Conservation (phyloP, 371 early-diverging fungal species). For the Mortierella sp. region DNA sequence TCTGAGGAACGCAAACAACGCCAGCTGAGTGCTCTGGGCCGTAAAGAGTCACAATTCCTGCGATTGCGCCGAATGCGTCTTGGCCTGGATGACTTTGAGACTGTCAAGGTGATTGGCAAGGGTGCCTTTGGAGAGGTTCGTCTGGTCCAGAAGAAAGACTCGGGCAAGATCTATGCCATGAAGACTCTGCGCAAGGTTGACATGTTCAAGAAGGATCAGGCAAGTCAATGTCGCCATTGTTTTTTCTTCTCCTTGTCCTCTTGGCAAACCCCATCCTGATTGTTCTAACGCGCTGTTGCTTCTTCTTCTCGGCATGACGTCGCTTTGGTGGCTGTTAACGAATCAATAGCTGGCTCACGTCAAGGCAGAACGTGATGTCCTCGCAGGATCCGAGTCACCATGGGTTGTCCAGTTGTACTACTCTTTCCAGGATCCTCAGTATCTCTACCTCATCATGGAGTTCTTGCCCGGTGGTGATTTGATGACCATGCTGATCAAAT, state of each 20-base stretch:
- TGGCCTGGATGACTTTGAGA: constrained; percentile 93
- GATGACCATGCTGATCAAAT: constrained; percentile 98
- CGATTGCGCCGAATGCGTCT: constrained; percentile 92
- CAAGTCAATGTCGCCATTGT: constrained; percentile 25
- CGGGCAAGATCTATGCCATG: constrained; percentile 98
- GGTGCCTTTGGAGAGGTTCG: constrained; percentile 99
- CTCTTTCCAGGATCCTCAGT: constrained; percentile 95
- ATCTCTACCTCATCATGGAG: constrained; percentile 98
- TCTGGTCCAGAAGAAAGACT: constrained; percentile 94
- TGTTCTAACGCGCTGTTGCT: neutral
- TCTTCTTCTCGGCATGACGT: neutral
- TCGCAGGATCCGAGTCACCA: constrained; percentile 95
- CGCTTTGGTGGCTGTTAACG: neutral
- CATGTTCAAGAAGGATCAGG: constrained; percentile 98
- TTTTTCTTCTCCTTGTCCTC: neutral
- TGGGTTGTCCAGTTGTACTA: constrained; percentile 99
- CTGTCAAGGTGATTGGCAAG: constrained; percentile 99
- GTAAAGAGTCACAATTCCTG: constrained; percentile 94
- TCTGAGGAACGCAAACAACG: constrained; percentile 90
- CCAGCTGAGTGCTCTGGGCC: constrained; percentile 81
- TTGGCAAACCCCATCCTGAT: neutral
- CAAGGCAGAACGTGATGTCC: constrained; percentile 96
- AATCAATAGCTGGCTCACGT: constrained; percentile 86
- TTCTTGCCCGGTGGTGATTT: constrained; percentile 98
- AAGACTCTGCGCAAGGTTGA: constrained; percentile 95